phyloP scores from a whole-genome alignment of 2,329 filamentous ascomycete species.

The Fusarium drepaniforme region DNA sequence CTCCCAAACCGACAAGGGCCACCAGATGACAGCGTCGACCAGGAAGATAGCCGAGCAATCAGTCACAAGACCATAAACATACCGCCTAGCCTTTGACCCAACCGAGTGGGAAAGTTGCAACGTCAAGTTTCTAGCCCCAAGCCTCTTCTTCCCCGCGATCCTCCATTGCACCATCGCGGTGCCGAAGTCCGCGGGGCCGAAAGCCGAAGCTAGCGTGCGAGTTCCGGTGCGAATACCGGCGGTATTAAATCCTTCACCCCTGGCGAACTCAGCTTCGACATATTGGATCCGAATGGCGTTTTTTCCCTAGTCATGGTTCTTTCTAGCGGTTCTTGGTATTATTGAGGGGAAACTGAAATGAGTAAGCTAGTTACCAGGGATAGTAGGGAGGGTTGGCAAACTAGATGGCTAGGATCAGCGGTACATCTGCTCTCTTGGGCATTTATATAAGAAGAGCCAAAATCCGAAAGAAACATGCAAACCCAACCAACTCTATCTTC shows the following conservation, averaged over 20 bases:
- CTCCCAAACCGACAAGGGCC: not conserved
- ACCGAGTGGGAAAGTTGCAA: not conserved
- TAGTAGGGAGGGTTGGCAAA: not conserved
- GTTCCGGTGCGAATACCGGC: not conserved
- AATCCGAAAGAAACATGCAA: not conserved
- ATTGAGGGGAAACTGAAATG: not conserved
- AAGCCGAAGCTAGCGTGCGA: conserved; percentile 1
- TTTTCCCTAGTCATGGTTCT: not conserved
- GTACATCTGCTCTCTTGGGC: not conserved
- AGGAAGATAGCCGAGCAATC: not conserved
- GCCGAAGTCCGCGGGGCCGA: not conserved
- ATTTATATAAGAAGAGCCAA: not conserved
- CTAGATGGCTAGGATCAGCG: not conserved
- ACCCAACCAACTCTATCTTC: not conserved
- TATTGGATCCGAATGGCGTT: not conserved
- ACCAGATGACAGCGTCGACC: not conserved
- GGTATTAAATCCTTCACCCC: not conserved
- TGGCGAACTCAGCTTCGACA: not conserved
- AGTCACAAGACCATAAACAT: not conserved
- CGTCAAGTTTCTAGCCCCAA: not conserved
- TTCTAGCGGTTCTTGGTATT: not conserved
- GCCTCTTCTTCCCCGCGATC: not conserved
- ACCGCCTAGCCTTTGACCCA: not conserved
- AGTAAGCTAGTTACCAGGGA: not conserved
- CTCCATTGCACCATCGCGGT: not conserved